A percentile compares a stretch with the other conserved stretches of the same genome.
Evolutionary conservation across 2,329 filamentous ascomycete species (phyloP).

Genomic region (Verticillium nonalfalfae): DNA sequence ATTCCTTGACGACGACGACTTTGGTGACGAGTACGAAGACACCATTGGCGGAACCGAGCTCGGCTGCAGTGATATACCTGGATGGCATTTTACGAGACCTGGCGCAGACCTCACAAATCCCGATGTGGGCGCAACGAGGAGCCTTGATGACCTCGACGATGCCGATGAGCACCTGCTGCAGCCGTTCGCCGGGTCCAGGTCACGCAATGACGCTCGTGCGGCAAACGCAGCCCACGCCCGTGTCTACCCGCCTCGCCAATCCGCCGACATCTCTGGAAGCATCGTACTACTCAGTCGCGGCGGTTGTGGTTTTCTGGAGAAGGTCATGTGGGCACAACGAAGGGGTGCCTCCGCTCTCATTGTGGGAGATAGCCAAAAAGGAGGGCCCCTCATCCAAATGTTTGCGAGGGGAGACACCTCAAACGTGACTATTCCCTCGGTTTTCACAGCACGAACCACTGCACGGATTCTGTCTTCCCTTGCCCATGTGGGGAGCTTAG

Average conservation of each 20-base stretch:
- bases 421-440: constrained; percentile 86
- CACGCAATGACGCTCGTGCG: constrained; percentile 25
- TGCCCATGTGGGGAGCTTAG: constrained; percentile 62
- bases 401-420: constrained; percentile 96
- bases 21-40: constrained; percentile 61
- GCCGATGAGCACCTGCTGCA: constrained; percentile 81
- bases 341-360: constrained; percentile 85
- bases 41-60: constrained; percentile 48
- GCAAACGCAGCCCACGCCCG: constrained; percentile 49
- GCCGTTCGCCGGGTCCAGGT: constrained; percentile 21
- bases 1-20: constrained; percentile 72
- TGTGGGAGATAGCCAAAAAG: constrained; percentile 87
- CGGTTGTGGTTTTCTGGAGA: constrained; percentile 93
- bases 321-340: constrained; percentile 93
- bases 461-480: constrained; percentile 88
- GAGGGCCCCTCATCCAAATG: constrained; percentile 90
- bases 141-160: constrained; percentile 53
- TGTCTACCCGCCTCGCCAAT: constrained; percentile 65
- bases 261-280: constrained; percentile 79
- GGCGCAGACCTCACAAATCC: not conserved
- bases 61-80: constrained; percentile 90
- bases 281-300: constrained; percentile 87
- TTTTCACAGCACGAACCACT: constrained; percentile 93
- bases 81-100: constrained; percentile 57
- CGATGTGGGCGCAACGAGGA: not conserved